Evolutionary conservation across 108 stramenopile genomes (phyloP).

Genomic region (Schizochytrium sp.): DNA sequence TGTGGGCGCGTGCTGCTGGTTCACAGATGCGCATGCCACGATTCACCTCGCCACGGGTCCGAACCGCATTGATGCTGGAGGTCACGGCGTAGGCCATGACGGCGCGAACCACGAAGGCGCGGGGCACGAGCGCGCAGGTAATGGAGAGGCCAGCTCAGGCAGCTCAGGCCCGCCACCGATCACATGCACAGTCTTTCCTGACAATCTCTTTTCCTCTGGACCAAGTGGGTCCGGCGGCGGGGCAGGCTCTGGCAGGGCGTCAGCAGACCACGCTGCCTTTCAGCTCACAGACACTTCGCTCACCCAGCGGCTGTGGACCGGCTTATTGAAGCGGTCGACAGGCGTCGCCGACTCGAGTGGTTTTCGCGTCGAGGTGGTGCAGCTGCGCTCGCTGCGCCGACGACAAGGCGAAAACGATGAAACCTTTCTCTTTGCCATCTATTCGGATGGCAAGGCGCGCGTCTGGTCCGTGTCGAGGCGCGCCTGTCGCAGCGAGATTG

Average conservation of each 20-base stretch:
- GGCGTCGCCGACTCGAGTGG: background rate
- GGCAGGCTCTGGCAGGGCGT: background rate
- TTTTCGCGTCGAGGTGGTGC: background rate
- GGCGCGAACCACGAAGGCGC: background rate
- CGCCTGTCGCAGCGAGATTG: background rate
- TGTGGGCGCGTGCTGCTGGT: background rate
- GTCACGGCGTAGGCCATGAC: background rate
- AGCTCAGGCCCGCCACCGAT: background rate
- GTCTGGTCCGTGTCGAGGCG: background rate
- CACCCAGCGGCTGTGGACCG: background rate
- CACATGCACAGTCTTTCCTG: background rate
- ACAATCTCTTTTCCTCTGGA: background rate
- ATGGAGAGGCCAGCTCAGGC: background rate
- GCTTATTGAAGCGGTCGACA: background rate
- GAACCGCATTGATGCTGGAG: background rate
- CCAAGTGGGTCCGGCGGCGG: too few relatives aligned
- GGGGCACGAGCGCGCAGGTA: background rate
- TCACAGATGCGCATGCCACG: background rate
- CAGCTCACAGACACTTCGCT: background rate
- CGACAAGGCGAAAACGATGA: background rate
- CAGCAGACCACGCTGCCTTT: background rate
- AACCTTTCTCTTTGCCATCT: background rate
- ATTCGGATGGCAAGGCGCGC: background rate
- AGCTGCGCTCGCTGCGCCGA: background rate
- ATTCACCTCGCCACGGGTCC: background rate